Conservation (phyloP, 345 rosid species). For the Reutealis trisperma region DNA sequence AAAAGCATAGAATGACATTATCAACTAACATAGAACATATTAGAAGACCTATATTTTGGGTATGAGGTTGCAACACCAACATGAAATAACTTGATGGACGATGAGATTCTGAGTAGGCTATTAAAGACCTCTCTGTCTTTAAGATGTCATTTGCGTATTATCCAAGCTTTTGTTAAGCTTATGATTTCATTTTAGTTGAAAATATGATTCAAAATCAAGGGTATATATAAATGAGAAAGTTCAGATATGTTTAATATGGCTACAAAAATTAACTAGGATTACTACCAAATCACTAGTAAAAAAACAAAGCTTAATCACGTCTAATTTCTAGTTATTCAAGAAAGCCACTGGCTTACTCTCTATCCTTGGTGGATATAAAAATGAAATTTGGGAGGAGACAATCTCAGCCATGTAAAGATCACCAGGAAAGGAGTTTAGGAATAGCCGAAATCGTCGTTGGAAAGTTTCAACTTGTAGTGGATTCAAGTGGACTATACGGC, state of each 20-base stretch:
- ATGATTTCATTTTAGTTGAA: not conserved
- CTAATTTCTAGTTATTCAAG: not conserved
- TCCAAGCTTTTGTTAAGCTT: constrained; percentile 64
- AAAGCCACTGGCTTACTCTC: not conserved
- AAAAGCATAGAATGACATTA: constrained; percentile 61
- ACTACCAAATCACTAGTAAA: not conserved
- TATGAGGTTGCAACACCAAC: constrained; percentile 89
- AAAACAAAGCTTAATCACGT: too few species aligned
- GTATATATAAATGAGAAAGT: not conserved
- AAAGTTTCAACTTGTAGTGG: too few species aligned
- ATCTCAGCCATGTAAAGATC: too few species aligned
- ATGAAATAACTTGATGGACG: constrained; percentile 44
- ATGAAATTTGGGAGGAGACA: too few species aligned
- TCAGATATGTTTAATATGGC: not conserved
- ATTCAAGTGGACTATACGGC: too few species aligned
- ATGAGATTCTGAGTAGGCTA: constrained; percentile 37
- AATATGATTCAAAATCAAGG: not conserved
- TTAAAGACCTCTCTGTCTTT: constrained; percentile 52
- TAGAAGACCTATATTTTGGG: constrained; percentile 74
- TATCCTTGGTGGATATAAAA: too few species aligned
- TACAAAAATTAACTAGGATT: not conserved
- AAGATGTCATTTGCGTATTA: constrained; percentile 65
- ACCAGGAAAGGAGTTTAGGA: too few species aligned
- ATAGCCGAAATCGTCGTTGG: too few species aligned
- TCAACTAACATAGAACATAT: constrained; percentile 67